Percentiles rank a stretch among this genome's conserved stretches.
These are phyloP conservation scores for Beta lomatogona DNA, from an alignment of 179 eudicot genomes.

Conservation along the genomic window DNA sequence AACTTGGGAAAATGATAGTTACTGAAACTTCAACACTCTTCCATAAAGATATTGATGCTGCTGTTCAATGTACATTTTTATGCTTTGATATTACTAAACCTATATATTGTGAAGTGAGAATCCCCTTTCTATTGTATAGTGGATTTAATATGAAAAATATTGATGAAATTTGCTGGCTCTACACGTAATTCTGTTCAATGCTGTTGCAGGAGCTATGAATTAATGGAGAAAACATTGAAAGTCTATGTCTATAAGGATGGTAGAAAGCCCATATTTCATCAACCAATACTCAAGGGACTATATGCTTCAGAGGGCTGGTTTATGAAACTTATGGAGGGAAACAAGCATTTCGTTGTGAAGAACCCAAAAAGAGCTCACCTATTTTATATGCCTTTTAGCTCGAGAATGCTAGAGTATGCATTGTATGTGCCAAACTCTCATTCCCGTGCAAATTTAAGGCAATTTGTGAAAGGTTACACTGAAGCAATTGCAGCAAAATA, in stretches of 20 bases:
- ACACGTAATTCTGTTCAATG: slow-evolving; percentile 11
- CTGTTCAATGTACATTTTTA: not conserved
- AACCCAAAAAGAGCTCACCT: slow-evolving; percentile 73
- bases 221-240: slow-evolving; percentile 73
- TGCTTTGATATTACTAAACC: too few species aligned
- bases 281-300: slow-evolving; percentile 73
- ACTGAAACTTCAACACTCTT: not conserved
- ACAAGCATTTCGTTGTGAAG: slow-evolving; percentile 53
- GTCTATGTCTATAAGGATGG: slow-evolving; percentile 79
- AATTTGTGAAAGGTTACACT: slow-evolving; percentile 52
- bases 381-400: slow-evolving; percentile 85
- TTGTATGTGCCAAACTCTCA: slow-evolving; percentile 63
- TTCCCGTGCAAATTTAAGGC: slow-evolving; percentile 49
- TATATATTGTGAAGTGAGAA: too few species aligned
- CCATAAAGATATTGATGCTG: not conserved
- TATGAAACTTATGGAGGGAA: slow-evolving; percentile 77
- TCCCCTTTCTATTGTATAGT: not conserved
- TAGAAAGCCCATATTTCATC: slow-evolving; percentile 76
- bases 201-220: slow-evolving; percentile 71
- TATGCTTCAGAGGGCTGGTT: slow-evolving; percentile 97
- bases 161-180: not conserved
- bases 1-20: not conserved
- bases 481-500: slow-evolving; percentile 60
- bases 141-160: not conserved
- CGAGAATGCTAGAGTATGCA: slow-evolving; percentile 55